Evolutionary conservation across 192 early-diverging fungal genomes (phyloP), one percentile per base, ranked within the genome.

Genomic region (Helicostylum pulchrum): DNA sequence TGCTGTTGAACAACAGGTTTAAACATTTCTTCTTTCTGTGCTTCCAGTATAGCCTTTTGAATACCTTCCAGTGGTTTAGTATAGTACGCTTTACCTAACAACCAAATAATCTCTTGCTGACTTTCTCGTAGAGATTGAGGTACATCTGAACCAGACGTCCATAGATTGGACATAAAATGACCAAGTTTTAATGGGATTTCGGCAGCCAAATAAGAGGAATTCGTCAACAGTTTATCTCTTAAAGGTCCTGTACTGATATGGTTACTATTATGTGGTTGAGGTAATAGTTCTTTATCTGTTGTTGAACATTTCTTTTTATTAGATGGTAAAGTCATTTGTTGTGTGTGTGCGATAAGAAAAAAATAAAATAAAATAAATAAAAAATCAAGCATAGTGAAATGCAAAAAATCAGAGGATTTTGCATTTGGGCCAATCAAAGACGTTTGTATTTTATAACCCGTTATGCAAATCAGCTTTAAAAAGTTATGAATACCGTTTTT

Each of bases 141-240:
- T 62, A 1, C 69, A 8, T 75, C 68, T 49, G 74, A 62, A n/a
- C 67, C 51, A 26, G 71, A 54, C 14, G 51, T 61, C 74, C 74
- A 75, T 47, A 75, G 62, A 32, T 70, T 47, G 10, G 70, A 67
- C 56, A 71, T 62, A 48, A 70, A 76, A 43, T 76, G 69, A 36
- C 74, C 74, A 26, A 76, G 19, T 45, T 76, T 76, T 4, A 71
- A 50, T 12, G 74, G 74, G 15, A 76, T 76, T 31, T 76, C 74
- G 7, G 74, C 74, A 0, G 74, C 69, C 12, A 76, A 26, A 52
- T 76, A 76, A 10, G 74, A 71, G 11, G 74, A 71, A 31, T 72
- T 76, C 12, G 74, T 71, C 30, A 70, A 49, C 4, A 76, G 66
- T 34, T 67, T 71, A 32, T 76, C 74, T 48, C 61, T 58, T 1